These are phyloP conservation scores for Hypoxylon subgilvum DNA, from an alignment of 495 filamentous ascomycete genomes.

Conservation along the genomic window DNA sequence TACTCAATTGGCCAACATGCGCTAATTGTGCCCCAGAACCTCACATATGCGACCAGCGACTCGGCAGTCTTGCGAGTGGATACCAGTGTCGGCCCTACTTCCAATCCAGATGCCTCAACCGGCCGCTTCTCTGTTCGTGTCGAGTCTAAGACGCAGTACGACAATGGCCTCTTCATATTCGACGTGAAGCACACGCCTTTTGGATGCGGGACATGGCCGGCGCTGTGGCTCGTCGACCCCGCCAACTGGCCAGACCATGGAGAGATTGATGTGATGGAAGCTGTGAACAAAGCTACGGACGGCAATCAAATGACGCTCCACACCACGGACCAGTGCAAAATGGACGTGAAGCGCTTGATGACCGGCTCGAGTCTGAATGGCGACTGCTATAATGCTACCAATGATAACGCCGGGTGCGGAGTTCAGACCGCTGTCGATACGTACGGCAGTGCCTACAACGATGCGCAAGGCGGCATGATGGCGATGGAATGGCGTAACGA, in stretches of 20 bases:
- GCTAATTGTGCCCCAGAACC: conserved; percentile 56
- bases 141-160: conserved; percentile 59
- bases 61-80: conserved; percentile 55
- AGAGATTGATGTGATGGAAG: conserved; percentile 78
- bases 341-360: conserved; percentile 55
- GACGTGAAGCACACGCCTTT: conserved; percentile 65
- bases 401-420: conserved; percentile 62
- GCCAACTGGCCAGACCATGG: conserved; percentile 70
- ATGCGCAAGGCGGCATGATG: conserved; percentile 62
- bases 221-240: conserved; percentile 61
- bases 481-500: conserved; percentile 67
- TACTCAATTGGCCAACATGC: conserved; percentile 41
- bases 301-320: conserved; percentile 71
- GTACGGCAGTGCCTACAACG: conserved; percentile 66
- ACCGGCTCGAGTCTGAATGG: conserved; percentile 52
- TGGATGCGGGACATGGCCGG: conserved; percentile 66
- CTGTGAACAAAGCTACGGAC: conserved; percentile 60
- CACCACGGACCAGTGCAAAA: conserved; percentile 65
- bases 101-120: conserved; percentile 42
- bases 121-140: conserved; percentile 65
- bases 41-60: conserved; percentile 59
- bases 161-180: conserved; percentile 63
- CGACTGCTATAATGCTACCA: conserved; percentile 62
- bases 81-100: conserved; percentile 44
- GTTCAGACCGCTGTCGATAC: conserved; percentile 46